phyloP scores from a whole-genome alignment of 371 early-diverging fungal genomes.

The Dichotomocladium elegans region DNA sequence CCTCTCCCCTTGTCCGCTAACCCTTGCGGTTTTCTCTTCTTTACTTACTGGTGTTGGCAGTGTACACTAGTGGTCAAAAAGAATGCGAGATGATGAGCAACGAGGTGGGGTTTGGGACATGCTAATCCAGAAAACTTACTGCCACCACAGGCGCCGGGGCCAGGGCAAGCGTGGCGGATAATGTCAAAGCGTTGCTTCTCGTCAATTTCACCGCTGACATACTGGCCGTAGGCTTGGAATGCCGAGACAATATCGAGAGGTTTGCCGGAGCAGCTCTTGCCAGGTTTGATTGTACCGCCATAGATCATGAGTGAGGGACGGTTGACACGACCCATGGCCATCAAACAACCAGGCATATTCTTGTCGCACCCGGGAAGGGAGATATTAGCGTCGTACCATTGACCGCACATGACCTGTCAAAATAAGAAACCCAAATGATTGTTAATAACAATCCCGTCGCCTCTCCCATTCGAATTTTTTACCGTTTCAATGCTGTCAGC shows the following conservation, averaged over 20 bases:
- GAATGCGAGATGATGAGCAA: neutral
- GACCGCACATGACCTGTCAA: slow-evolving; percentile 69
- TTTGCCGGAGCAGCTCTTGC: slow-evolving; percentile 60
- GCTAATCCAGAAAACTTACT: slow-evolving; percentile 29
- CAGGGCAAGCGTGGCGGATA: slow-evolving; percentile 90
- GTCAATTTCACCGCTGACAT: slow-evolving; percentile 81
- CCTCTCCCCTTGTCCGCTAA: neutral
- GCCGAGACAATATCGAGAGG: slow-evolving; percentile 91
- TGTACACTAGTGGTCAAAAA: slow-evolving; percentile 66
- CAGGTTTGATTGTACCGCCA: slow-evolving; percentile 87
- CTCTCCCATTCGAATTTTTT: too few relatives aligned
- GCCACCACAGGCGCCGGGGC: slow-evolving; percentile 96
- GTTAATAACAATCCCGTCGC: neutral
- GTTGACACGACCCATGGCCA: slow-evolving; percentile 94
- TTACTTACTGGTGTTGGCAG: slow-evolving; percentile 90
- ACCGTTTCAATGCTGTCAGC: slow-evolving; percentile 97
- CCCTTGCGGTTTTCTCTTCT: neutral
- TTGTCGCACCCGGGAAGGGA: slow-evolving; percentile 90
- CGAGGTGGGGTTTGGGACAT: neutral
- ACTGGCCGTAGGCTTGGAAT: slow-evolving; percentile 94
- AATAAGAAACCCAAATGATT: neutral
- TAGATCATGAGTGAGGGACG: slow-evolving; percentile 95
- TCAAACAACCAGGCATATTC: slow-evolving; percentile 97
- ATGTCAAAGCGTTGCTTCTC: slow-evolving; percentile 85
- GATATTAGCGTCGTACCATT: slow-evolving; percentile 97